Evolutionary conservation across 495 filamentous ascomycete genomes (phyloP), one percentile per base, ranked within the genome.

Genomic region (Hypoxylon perforatum): DNA sequence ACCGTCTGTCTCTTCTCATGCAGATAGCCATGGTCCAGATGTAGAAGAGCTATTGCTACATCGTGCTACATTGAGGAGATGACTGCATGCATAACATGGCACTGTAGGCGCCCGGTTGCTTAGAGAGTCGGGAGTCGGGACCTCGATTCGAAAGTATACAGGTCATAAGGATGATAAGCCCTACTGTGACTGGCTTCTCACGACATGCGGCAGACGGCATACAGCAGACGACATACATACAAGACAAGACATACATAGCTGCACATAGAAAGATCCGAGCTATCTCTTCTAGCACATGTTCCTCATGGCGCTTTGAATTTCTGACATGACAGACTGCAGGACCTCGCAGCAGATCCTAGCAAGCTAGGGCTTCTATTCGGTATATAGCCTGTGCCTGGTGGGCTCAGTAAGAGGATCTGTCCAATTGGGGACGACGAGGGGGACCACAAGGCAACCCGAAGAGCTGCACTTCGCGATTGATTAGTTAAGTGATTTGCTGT

Each of bases 401-500:
- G 66, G 60, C 57, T 64, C 61, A 57, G 66, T 45, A 51, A 52
- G 17, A 19, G 23, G 12, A 56, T 18, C 5, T 25, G 56, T 38
- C 66, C 66, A 69, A 69, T 69, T 57, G 61, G 41, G 58, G 39
- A 15, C 21, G 18, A 25, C 36, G n/a, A 47, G 54, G 52, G 33
- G 39, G 60, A 52, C 61, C 61, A 69, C 66, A 65, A 61, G 61
- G 61, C 61, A 69, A 57, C 56, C 66, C 30, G 57, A 64, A 15
- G 17, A 57, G 65, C 65, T 69, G 65, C 66, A 65, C 51, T 69
- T 69, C 38, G 52, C 41, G 61, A 69, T 65, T 61, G 66, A 57
- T 69, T 57, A 64, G 66, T 69, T 61, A 69, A 69, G 56, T 69
- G 66, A 69, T 69, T 61, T 69, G 39, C 66, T 65, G 66, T 52